Evolutionary conservation across 441 rosid genomes (phyloP), one percentile per base, ranked within the genome.

Genomic region (Erysimum cheiri): DNA sequence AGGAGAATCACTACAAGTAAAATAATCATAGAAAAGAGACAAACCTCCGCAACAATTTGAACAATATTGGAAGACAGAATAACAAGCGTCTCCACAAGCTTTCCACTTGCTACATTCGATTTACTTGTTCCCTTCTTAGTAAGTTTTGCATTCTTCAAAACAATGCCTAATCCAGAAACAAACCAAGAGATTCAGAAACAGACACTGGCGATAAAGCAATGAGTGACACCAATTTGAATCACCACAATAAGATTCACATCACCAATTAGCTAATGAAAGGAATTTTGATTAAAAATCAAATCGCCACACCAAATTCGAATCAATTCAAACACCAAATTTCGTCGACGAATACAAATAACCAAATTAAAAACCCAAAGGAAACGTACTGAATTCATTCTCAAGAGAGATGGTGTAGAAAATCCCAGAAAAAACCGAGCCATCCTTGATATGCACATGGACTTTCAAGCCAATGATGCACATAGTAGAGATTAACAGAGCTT

Each of bases 351-450:
- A 50, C 28, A 50, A 10, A 64, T 13, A 7, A 24, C 5, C 66
- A 9, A 40, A 35, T 10, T 33, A 0, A 13, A 22, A 48, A 19
- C 2, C 48, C 5, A 5, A 63, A n/a, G n/a, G 28, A 39, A 64
- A 68, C 86, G 61, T 63, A 91, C 98, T 93, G 48, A 76, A 85
- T 17, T 84, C 85, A 4, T 83, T 76, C 36, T 85, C 90, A 46
- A 80, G 74, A 55, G 90, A 87, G 61, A 91, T 86, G 53, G 98
- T 87, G 79, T 83, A 82, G 78, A 92, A 83, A 61, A 77, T 80
- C 41, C 98, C 98, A 52, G 92, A 88, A 15, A 76, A 89, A 59
- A 88, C 79, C 33, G 98, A 88, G 40, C 92, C 96, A 67, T 92
- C 93, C 64, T 72, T 82, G 62, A 90, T 74, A 32, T 88, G 84